Conservation (phyloP, 805 yeast species). For the Yamadazyma olivae region DNA sequence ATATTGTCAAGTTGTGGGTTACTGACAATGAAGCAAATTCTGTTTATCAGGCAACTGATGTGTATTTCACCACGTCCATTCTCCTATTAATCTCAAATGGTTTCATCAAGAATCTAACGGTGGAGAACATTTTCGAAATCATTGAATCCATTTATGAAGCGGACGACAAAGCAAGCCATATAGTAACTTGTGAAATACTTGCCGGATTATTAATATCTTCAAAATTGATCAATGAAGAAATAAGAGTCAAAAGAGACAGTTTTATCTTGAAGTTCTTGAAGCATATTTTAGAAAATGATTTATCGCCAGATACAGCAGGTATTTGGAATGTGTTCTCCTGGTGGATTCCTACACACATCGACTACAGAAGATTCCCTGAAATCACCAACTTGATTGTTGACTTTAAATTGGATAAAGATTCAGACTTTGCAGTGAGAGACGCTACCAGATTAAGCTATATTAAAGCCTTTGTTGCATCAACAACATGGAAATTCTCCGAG, state of each 20-base stretch:
- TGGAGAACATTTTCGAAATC: slow-evolving; percentile 51
- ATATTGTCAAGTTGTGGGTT: slow-evolving; percentile 48
- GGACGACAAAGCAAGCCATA: slow-evolving; percentile 73
- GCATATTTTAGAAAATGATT: slow-evolving; percentile 48
- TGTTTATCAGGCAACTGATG: slow-evolving; percentile 63
- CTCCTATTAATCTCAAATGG: slow-evolving; percentile 48
- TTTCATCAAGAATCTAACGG: slow-evolving; percentile 37
- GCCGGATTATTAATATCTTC: slow-evolving; percentile 60
- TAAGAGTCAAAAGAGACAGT: slow-evolving; percentile 38
- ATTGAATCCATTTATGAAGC: slow-evolving; percentile 51
- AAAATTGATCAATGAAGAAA: slow-evolving; percentile 34
- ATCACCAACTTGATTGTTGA: slow-evolving; percentile 44
- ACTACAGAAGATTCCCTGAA: slow-evolving; percentile 62
- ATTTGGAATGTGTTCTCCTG: slow-evolving; percentile 77
- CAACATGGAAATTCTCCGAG: slow-evolving; percentile 54
- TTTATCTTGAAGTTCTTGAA: slow-evolving; percentile 45
- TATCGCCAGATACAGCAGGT: slow-evolving; percentile 69
- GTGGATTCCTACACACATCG: slow-evolving; percentile 69
- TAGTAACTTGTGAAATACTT: slow-evolving; percentile 67
- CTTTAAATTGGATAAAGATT: slow-evolving; percentile 45
- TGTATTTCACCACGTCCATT: slow-evolving; percentile 51
- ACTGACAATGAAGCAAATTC: slow-evolving; percentile 69
- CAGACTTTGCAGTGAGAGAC: slow-evolving; percentile 63
- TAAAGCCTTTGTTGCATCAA: slow-evolving; percentile 45
- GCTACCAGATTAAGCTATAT: slow-evolving; percentile 59